Conservation (phyloP, 768 basidiomycete species). For the Tylopilus intermedius region DNA sequence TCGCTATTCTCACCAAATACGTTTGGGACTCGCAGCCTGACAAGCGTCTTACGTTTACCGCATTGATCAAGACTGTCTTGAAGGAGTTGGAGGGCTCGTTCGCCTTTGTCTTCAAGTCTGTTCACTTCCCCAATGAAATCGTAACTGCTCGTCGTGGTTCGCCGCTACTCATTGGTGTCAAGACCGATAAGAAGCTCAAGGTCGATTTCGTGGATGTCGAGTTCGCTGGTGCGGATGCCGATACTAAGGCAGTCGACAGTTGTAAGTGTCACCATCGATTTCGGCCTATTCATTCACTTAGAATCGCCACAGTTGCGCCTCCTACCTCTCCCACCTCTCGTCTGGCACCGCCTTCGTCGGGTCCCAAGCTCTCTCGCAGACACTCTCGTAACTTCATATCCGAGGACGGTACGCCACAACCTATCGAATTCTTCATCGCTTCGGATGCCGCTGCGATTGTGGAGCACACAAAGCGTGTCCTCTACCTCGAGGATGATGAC, state of each 20-base stretch:
- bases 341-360: constrained; percentile 56
- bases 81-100: constrained; percentile 99
- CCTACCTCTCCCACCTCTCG: constrained; percentile 54
- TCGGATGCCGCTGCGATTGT: constrained; percentile 95
- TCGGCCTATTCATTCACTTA: not conserved
- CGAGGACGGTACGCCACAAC: constrained; percentile 96
- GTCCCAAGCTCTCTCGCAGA: constrained; percentile 81
- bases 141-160: constrained; percentile 97
- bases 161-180: constrained; percentile 94
- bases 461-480: constrained; percentile 97
- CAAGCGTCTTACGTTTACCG: constrained; percentile 83
- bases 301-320: constrained; percentile 33
- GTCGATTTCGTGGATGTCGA: constrained; percentile 99
- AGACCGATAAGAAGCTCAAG: constrained; percentile 99
- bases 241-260: constrained; percentile 38
- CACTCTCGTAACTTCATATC: constrained; percentile 98
- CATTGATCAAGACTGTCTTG: constrained; percentile 89
- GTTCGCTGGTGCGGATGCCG: constrained; percentile 70
- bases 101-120: constrained; percentile 98
- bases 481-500: constrained; percentile 98
- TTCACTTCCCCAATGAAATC: constrained; percentile 91
- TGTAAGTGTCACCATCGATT: constrained; percentile 31
- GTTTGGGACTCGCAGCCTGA: constrained; percentile 89
- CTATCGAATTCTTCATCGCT: constrained; percentile 99
- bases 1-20: constrained; percentile 94